These are phyloP conservation scores for Helichrysum umbraculigerum DNA, from an alignment of 129 eudicot species.

Conservation along the genomic window DNA sequence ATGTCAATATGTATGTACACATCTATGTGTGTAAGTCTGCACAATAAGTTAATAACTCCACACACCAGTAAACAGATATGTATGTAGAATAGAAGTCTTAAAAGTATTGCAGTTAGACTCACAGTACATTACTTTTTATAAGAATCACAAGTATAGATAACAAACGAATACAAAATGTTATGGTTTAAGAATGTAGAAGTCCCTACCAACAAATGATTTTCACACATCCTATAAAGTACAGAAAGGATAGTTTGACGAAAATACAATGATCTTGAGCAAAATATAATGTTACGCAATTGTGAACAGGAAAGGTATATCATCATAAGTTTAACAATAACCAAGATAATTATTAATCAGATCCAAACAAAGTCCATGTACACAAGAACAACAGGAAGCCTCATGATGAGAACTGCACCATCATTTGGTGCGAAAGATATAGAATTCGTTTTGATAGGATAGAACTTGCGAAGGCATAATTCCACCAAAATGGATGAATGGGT, in stretches of 20 bases:
- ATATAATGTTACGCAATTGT: neutral
- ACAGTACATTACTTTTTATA: no score
- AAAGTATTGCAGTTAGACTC: no score
- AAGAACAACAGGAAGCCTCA: neutral
- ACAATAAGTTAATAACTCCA: neutral
- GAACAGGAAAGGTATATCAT: neutral
- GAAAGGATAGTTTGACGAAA: neutral
- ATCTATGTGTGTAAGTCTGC: neutral
- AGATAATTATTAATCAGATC: neutral
- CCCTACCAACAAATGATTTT: neutral
- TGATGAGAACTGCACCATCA: neutral
- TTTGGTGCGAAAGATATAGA: neutral
- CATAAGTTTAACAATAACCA: neutral
- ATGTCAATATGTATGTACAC: neutral
- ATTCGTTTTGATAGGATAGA: neutral
- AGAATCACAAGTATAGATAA: no score
- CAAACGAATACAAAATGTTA: no score
- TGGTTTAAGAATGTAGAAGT: neutral
- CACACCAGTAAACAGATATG: neutral
- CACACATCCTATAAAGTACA: neutral
- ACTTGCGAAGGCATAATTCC: neutral
- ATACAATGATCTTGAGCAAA: conserved; percentile 3
- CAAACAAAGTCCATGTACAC: conserved; percentile 1
- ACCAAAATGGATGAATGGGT: no score
- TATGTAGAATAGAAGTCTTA: neutral